phyloP scores from a whole-genome alignment of 2,329 filamentous ascomycete genomes.

The Chrysoporthe puriensis region DNA sequence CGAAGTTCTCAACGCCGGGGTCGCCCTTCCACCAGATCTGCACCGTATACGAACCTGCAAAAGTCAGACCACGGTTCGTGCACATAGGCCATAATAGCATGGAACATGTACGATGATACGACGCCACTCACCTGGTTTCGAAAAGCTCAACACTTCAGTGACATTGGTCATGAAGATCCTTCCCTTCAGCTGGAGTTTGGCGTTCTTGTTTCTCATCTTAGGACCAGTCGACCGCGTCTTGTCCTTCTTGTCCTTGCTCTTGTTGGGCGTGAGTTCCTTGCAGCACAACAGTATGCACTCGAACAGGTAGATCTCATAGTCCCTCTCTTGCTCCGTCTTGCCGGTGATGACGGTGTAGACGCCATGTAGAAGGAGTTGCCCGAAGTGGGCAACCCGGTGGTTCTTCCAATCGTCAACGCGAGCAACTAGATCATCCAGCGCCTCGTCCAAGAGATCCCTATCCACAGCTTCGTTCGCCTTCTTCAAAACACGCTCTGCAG shows the following conservation, averaged over 20 bases:
- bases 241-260: constrained; percentile 77
- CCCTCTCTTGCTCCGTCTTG: constrained; percentile 88
- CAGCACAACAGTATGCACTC: constrained; percentile 94
- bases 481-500: constrained; percentile 78
- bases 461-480: constrained; percentile 92
- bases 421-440: constrained; percentile 76
- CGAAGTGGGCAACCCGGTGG: constrained; percentile 88
- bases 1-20: constrained; percentile 92
- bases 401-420: constrained; percentile 98
- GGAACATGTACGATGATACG: neutral
- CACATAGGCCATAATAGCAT: neutral
- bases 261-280: constrained; percentile 89
- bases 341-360: constrained; percentile 90
- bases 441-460: constrained; percentile 81
- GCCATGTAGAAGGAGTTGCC: constrained; percentile 83
- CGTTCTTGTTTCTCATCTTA: constrained; percentile 66
- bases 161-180: constrained; percentile 99
- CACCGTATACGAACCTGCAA: constrained; percentile 82
- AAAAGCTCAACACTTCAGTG: constrained; percentile 85
- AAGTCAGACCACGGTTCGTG: constrained; percentile 36
- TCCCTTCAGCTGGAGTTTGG: constrained; percentile 91
- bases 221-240: constrained; percentile 59
- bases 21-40: constrained; percentile 99
- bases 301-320: constrained; percentile 99
- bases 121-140: constrained; percentile 74